Evolutionary conservation across 2,329 filamentous ascomycete species (phyloP).

Genomic region (Sclerotinia sclerotiorum): DNA sequence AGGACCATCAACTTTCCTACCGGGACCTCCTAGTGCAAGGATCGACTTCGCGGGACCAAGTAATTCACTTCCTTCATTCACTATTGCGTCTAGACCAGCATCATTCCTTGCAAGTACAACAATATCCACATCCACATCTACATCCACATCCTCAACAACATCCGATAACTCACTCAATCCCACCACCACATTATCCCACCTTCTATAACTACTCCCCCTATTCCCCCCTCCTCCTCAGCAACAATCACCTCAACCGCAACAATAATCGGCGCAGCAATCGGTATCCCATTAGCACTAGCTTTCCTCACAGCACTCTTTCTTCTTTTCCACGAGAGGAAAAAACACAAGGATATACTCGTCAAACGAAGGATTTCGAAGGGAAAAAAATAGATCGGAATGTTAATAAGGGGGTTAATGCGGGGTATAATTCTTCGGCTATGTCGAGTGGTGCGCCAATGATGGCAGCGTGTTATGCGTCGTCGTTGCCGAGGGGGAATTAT

Average conservation of each 20-base stretch:
- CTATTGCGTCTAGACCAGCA: neutral
- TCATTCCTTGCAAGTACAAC: neutral
- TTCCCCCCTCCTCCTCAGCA: neutral
- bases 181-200: conserved; percentile 7
- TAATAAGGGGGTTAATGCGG: neutral
- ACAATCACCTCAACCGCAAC: neutral
- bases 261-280: conserved; percentile 27
- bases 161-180: neutral
- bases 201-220: neutral
- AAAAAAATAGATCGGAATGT: neutral
- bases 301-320: conserved; percentile 18
- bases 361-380: neutral
- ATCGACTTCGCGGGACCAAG: conserved; percentile 22
- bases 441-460: no score
- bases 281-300: conserved; percentile 21
- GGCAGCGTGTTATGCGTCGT: no score
- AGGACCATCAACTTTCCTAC: conserved; percentile 17
- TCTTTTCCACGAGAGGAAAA: conserved; percentile 22
- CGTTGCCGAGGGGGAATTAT: no score
- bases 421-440: no score
- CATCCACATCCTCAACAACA: conserved; percentile 14
- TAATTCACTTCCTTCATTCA: neutral
- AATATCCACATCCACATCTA: neutral
- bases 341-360: neutral
- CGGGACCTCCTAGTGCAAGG: conserved; percentile 26